Conservation (phyloP, 371 early-diverging fungal species). For the Nosema muscidifuracis region DNA sequence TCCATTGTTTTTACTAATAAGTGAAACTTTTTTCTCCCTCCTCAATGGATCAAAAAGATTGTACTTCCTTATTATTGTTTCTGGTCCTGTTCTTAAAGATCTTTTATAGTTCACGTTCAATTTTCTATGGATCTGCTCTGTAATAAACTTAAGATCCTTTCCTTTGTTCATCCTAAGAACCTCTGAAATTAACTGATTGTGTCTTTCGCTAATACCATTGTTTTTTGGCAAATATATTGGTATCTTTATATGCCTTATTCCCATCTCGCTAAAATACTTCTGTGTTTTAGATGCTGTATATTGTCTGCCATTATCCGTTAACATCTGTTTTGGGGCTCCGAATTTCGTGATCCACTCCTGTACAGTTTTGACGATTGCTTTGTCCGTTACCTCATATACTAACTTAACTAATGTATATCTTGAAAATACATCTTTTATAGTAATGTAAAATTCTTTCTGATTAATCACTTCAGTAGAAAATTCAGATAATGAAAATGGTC, state of each 20-base stretch:
- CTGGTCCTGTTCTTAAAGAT: too few relatives aligned
- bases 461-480: too few relatives aligned
- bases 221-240: neutral
- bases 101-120: neutral
- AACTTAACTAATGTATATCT: neutral
- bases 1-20: too few relatives aligned
- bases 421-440: neutral
- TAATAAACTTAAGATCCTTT: neutral
- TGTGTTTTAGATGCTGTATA: neutral
- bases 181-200: neutral
- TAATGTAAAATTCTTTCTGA: too few relatives aligned
- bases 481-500: neutral
- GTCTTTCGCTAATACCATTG: constrained; percentile 7
- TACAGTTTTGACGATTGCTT: neutral
- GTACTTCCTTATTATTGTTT: too few relatives aligned
- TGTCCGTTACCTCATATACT: neutral
- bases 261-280: neutral
- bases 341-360: neutral
- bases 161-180: neutral
- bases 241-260: neutral
- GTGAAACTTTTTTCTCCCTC: too few relatives aligned
- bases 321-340: neutral
- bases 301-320: constrained; percentile 35
- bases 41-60: too few relatives aligned
- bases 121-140: neutral